Conservation (phyloP, 345 rosid genomes). For the Citrus unshiu region DNA sequence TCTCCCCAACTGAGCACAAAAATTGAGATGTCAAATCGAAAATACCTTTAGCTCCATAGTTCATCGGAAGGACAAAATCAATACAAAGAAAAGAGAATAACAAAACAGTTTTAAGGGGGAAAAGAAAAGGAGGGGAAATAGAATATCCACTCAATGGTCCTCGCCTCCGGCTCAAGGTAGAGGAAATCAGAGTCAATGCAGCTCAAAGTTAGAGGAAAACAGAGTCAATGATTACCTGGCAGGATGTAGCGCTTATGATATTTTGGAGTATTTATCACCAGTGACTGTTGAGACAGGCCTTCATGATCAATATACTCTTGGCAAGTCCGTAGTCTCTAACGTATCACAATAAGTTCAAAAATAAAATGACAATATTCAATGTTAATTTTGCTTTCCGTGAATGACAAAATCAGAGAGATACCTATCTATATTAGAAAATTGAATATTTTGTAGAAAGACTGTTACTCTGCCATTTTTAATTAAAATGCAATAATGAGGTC, state of each 20-base stretch:
- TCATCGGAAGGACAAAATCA: neutral
- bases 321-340: constrained; percentile 80
- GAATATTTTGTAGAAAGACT: neutral
- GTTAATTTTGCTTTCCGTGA: neutral
- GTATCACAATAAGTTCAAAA: neutral
- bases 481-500: neutral
- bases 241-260: constrained; percentile 81
- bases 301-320: constrained; percentile 85
- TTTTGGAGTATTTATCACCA: constrained; percentile 77
- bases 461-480: neutral
- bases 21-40: neutral
- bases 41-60: neutral
- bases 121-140: neutral
- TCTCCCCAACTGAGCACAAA: constrained; percentile 69
- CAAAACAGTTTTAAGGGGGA: neutral
- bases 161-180: too few relatives aligned
- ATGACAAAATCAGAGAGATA: neutral
- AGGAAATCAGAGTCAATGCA: neutral
- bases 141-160: too few relatives aligned
- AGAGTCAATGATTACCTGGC: constrained; percentile 48
- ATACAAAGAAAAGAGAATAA: neutral
- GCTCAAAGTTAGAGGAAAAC: neutral
- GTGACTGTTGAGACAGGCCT: constrained; percentile 80
- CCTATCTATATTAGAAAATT: neutral
- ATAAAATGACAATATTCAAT: neutral